These are phyloP conservation scores for Ulvella scutata DNA, from an alignment of 139 green algal genomes.

Conservation along the genomic window DNA sequence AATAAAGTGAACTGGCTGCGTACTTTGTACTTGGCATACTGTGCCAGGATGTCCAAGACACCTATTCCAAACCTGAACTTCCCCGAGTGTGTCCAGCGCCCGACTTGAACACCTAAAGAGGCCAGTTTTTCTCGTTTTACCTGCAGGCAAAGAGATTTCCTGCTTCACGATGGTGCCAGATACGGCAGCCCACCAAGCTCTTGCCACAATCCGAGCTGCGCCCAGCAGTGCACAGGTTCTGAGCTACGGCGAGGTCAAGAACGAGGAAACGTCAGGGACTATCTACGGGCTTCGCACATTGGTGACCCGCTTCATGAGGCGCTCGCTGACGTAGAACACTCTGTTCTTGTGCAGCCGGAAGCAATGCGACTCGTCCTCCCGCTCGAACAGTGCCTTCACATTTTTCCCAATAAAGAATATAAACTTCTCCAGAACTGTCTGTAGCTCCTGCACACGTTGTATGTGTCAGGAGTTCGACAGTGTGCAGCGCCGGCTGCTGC, in stretches of 20 bases:
- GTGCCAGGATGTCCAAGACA: constrained; percentile 71
- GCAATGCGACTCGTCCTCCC: constrained; percentile 60
- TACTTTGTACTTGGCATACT: constrained; percentile 94
- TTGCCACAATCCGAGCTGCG: background rate
- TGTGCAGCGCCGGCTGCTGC: background rate
- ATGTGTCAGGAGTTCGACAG: background rate
- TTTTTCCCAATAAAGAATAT: constrained; percentile 97
- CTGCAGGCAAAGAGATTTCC: constrained; percentile 20
- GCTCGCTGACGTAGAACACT: constrained; percentile 94
- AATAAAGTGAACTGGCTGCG: no score
- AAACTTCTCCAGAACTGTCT: constrained; percentile 95
- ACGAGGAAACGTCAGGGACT: background rate
- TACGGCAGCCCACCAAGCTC: background rate
- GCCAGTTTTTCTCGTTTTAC: constrained; percentile 81
- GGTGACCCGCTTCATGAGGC: constrained; percentile 72
- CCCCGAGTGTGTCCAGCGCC: constrained; percentile 90
- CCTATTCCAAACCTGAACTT: constrained; percentile 92
- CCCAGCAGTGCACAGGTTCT: background rate
- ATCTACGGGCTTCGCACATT: constrained; percentile 36
- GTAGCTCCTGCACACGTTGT: constrained; percentile 57
- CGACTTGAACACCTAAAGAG: constrained; percentile 75
- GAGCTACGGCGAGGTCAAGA: background rate
- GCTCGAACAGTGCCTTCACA: constrained; percentile 82
- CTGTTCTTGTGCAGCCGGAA: constrained; percentile 83
- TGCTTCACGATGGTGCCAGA: no score